A percentile compares a stretch with the other conserved stretches of the same genome.
phyloP scores from a whole-genome alignment of 805 yeast species.

The Zygosaccharomyces gambellarensis region DNA sequence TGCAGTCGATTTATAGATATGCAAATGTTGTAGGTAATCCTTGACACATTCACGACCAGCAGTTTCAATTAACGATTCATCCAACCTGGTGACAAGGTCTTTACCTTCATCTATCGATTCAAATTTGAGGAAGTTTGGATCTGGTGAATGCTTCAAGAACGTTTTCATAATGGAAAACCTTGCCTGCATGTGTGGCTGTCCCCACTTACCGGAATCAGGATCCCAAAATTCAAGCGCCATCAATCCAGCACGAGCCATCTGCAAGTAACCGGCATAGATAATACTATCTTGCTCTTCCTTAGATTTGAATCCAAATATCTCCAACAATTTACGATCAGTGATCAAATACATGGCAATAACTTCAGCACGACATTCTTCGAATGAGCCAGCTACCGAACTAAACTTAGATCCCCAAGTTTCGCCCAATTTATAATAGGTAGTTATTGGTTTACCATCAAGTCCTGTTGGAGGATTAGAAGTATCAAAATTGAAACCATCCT shows the following conservation, averaged over 20 bases:
- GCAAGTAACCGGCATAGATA: slow-evolving; percentile 61
- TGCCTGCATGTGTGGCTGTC: slow-evolving; percentile 94
- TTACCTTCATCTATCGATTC: slow-evolving; percentile 38
- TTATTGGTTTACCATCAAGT: slow-evolving; percentile 54
- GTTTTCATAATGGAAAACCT: slow-evolving; percentile 79
- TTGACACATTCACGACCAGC: slow-evolving; percentile 72
- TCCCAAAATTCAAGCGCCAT: slow-evolving; percentile 84
- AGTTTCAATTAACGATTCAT: slow-evolving; percentile 56
- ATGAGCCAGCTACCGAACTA: slow-evolving; percentile 78
- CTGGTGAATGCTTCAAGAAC: slow-evolving; percentile 52
- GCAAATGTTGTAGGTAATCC: slow-evolving; percentile 65
- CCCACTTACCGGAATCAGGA: slow-evolving; percentile 78
- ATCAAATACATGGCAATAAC: slow-evolving; percentile 78
- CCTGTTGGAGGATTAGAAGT: slow-evolving; percentile 55
- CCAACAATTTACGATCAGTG: slow-evolving; percentile 60
- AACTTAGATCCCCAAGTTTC: slow-evolving; percentile 90
- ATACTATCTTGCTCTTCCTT: slow-evolving; percentile 59
- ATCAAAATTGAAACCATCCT: slow-evolving; percentile 73
- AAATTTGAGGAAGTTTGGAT: slow-evolving; percentile 53
- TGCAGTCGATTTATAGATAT: slow-evolving; percentile 74
- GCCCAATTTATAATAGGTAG: slow-evolving; percentile 68
- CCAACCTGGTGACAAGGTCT: slow-evolving; percentile 58
- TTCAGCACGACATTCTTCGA: slow-evolving; percentile 92
- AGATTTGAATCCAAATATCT: slow-evolving; percentile 64
- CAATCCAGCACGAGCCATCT: slow-evolving; percentile 86